These are phyloP conservation scores for Sporothrix inflata DNA, from an alignment of 2,329 filamentous ascomycete species.

Conservation along the genomic window DNA sequence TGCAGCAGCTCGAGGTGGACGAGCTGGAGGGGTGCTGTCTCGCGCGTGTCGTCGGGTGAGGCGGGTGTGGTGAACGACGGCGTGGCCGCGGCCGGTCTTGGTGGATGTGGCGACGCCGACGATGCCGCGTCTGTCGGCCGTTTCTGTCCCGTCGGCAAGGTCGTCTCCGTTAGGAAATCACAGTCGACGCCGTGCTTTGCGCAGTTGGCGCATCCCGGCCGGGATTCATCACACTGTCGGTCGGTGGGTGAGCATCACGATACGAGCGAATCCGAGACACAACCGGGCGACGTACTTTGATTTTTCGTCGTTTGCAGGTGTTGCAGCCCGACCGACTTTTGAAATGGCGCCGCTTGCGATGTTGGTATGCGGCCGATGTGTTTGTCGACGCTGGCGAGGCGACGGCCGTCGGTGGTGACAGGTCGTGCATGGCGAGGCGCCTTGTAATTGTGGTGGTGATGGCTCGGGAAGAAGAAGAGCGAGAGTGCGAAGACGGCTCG, in stretches of 20 bases:
- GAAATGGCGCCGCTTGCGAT: background rate
- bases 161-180: background rate
- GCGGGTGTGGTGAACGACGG: background rate
- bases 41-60: background rate
- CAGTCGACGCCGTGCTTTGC: slow-evolving; percentile 5
- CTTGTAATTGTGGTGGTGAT: background rate
- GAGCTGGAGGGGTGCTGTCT: slow-evolving; percentile 6
- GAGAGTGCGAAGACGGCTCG: background rate
- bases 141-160: background rate
- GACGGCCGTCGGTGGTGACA: background rate
- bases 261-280: background rate
- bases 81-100: background rate
- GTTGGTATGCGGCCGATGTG: background rate
- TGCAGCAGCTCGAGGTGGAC: slow-evolving; percentile 56
- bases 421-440: background rate
- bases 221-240: background rate
- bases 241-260: background rate
- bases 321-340: background rate
- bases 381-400: background rate
- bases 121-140: background rate
- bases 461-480: background rate
- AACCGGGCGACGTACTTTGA: background rate
- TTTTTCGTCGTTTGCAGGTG: background rate
- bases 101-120: background rate
- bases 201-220: slow-evolving; percentile 10